Evolutionary conservation across 2,329 filamentous ascomycete genomes (phyloP), one percentile per base, ranked within the genome.

Genomic region (Cordyceps farinosa): DNA sequence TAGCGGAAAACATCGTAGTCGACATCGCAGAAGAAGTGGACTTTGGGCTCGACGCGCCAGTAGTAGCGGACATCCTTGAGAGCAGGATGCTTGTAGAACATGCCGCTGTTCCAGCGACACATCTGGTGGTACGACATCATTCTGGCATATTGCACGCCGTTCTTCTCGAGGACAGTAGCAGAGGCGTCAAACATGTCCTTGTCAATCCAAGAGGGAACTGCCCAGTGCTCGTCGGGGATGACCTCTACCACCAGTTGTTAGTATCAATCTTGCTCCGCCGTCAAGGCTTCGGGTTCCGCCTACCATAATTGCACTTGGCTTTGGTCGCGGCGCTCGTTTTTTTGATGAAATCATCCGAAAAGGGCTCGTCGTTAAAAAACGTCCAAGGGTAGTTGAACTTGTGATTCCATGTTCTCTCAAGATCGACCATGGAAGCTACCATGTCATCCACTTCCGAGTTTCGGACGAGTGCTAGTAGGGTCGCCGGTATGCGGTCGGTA

Each of bases 351-450:
- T 98, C 93, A 17, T 95, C 90, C 3, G 90, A 88, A 73, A 99
- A 99, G 17, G 91, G 91, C 59, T 91, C 88, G 72, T 99, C 94
- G 78, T 99, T 99, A 84, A 99, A 96, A 76, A 99, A 99, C 9
- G 92, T 97, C 92, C 95, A 99, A 0, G 95, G 95, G 74, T 99
- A 99, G 80, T 99, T 99, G 85, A 98, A 99, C 74, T 99, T 99
- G 82, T 87, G 82, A 73, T 99, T 99, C 92, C 93, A 99, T 1
- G 94, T 98, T 68, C 90, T 82, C 79, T 99, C 95, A 65, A 99
- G 83, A 72, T 99, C 94, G 62, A 78, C 78, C 91, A 99, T 99
- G 32, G 92, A 92, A 73, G 89, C 85, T 32, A 98, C 80, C 81
- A 99, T 90, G 53, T 89, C 90, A 29, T 87, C 79, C 34, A 97